Evolutionary conservation across 345 rosid genomes (phyloP).

Genomic region (Eucalyptus marginata): DNA sequence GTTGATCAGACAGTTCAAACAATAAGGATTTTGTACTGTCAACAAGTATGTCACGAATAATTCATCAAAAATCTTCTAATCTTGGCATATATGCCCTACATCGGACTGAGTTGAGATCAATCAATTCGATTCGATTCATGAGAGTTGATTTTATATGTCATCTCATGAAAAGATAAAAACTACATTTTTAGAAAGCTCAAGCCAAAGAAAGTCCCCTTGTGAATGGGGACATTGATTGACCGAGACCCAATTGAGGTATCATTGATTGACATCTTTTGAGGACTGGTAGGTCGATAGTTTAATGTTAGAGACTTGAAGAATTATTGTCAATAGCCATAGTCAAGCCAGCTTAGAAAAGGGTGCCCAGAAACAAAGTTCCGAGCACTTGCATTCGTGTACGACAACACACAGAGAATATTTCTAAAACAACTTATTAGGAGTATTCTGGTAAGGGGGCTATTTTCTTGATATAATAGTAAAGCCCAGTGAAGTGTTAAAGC

Average conservation of each 20-base stretch:
- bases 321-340: neutral
- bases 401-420: neutral
- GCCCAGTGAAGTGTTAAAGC: neutral
- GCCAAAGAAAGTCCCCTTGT: neutral
- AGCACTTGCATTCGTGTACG: neutral
- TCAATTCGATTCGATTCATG: accelerated
- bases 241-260: neutral
- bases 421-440: neutral
- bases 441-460: neutral
- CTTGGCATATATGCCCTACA: neutral
- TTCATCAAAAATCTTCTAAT: neutral
- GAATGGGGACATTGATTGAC: neutral
- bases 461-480: neutral
- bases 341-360: neutral
- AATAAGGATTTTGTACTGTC: neutral
- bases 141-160: neutral
- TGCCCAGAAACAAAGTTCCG: neutral
- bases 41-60: neutral
- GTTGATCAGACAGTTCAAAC: neutral
- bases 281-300: neutral
- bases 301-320: neutral
- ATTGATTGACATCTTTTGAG: neutral
- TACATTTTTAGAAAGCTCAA: neutral
- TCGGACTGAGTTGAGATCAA: neutral
- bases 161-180: neutral